Evolutionary conservation across 2,329 filamentous ascomycete species (phyloP), one percentile per base, ranked within the genome.

Genomic region (Alternaria angustiovoidea): DNA sequence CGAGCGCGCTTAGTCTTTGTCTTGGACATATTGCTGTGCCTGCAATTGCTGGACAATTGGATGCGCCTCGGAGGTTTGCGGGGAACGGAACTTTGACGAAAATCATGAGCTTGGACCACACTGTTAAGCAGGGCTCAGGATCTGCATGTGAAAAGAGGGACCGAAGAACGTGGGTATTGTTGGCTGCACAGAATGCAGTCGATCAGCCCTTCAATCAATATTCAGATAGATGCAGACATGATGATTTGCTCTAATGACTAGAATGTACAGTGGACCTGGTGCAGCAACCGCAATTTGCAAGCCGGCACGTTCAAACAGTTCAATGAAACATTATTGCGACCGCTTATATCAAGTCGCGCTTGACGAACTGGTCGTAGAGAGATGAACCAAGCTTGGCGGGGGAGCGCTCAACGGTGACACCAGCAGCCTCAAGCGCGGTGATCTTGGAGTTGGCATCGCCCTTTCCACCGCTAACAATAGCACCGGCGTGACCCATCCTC

Each of bases 361-460:
- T 93, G 80, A 98, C 93, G 80, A 99, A 99, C 85, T 98, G 92
- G 67, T 92, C 90, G 79, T 96, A 92, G 76, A 99, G 86, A 62
- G 93, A 91, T 88, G 97, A 97, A 80, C 95, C 95, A 74, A 99
- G 88, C 72, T 88, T 83, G 70, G 95, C 95, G 67, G 95, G 73
- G 49, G 72, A 74, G 81, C 93, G 90, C 89, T 98, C 94, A 70
- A 99, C 95, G 75, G 97, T 88, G 75, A 98, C 95, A 80, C 95
- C 95, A 65, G 95, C 95, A 67, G 87, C 87, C 86, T 98, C 91
- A 62, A 99, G 89, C 64, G 95, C 95, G 75, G 89, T 86, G 83
- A 99, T 99, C 91, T 99, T 99, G 79, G 93, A 96, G 84, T 98
- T 93, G 68, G 95, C 95, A 79, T 93, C 95, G 78, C 95, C 95